phyloP scores from a whole-genome alignment of 306 rosid species.

The Glycine latifolia region DNA sequence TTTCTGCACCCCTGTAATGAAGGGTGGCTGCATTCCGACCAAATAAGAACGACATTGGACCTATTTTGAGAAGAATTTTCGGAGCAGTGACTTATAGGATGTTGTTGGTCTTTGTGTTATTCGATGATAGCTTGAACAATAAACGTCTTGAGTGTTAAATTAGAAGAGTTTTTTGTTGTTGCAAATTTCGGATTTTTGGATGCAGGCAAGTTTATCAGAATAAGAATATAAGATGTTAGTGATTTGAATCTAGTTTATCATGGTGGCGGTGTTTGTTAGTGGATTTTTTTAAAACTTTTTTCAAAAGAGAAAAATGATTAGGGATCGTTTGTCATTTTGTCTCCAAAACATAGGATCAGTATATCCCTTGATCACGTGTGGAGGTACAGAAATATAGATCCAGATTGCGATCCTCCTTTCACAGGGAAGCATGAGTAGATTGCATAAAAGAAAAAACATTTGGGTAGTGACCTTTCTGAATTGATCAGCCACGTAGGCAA shows the following conservation, averaged over 20 bases:
- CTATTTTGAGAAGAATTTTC: not conserved
- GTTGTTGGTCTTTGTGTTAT: not conserved
- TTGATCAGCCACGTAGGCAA: too few species aligned
- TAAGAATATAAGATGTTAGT: constrained; percentile 1
- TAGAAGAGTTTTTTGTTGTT: not conserved
- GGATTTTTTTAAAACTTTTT: not conserved
- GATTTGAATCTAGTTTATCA: not conserved
- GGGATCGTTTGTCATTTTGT: not conserved
- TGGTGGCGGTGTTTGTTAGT: not conserved
- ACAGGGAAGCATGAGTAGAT: too few species aligned
- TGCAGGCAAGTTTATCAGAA: not conserved
- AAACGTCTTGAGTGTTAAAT: not conserved
- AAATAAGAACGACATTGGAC: constrained; percentile 56
- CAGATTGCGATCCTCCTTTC: too few species aligned
- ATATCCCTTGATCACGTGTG: not conserved
- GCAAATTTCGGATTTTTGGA: constrained; percentile 16
- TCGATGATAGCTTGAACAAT: constrained; percentile 19
- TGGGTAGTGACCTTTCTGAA: too few species aligned
- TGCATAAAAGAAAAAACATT: too few species aligned
- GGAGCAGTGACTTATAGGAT: not conserved
- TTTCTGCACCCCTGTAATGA: not conserved
- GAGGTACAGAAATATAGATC: too few species aligned
- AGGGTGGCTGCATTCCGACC: constrained; percentile 33
- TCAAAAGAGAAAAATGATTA: not conserved
- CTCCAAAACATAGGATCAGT: not conserved